Conservation (phyloP, 768 basidiomycete species). For the Pisolithus orientalis region DNA sequence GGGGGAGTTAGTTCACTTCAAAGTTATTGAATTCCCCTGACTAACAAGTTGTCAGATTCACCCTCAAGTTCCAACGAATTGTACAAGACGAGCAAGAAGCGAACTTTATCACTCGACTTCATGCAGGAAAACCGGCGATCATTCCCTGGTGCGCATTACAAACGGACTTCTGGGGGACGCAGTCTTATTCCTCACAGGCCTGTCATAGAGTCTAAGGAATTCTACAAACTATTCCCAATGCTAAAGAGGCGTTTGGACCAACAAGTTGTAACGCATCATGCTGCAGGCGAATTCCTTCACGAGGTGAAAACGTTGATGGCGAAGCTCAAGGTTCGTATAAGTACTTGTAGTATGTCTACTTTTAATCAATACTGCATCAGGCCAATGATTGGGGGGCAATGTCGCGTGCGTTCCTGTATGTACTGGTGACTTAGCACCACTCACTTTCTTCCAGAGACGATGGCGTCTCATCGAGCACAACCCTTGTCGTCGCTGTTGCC, state of each 20-base stretch:
- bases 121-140: conserved; percentile 43
- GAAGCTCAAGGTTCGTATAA: conserved; percentile 42
- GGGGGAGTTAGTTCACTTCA: conserved; percentile 36
- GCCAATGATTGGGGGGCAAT: conserved; percentile 56
- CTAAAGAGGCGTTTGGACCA: conserved; percentile 39
- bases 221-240: conserved; percentile 42
- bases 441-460: conserved; percentile 27
- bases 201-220: conserved; percentile 50
- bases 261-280: conserved; percentile 38
- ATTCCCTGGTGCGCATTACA: conserved; percentile 39
- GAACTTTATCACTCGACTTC: conserved; percentile 52
- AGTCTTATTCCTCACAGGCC: conserved; percentile 20
- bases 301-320: conserved; percentile 56
- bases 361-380: conserved; percentile 19
- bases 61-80: conserved; percentile 46
- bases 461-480: conserved; percentile 38
- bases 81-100: conserved; percentile 48
- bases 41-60: conserved; percentile 31
- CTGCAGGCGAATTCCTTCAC: conserved; percentile 46
- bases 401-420: conserved; percentile 35
- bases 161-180: too few relatives aligned
- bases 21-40: not conserved
- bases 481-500: conserved; percentile 33
- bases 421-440: not conserved
- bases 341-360: not conserved